These are phyloP conservation scores for Pythium chondricola DNA, from an alignment of 352 stramenopile species.

Conservation along the genomic window DNA sequence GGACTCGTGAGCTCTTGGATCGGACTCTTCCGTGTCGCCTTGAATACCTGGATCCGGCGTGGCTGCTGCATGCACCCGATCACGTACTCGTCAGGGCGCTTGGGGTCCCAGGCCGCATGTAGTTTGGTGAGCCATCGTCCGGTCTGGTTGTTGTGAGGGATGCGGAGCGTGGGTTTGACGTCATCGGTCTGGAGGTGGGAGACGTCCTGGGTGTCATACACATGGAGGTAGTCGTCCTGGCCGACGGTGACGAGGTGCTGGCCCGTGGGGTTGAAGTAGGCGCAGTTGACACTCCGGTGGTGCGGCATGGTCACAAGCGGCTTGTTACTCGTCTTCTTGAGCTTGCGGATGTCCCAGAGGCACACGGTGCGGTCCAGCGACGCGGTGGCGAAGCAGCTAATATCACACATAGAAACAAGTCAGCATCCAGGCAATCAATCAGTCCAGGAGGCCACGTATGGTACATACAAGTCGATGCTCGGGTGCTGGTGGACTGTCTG, in stretches of 20 bases:
- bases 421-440: too few species aligned
- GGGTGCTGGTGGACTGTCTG: conserved; percentile 82
- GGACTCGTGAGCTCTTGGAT: conserved; percentile 66
- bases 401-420: background rate
- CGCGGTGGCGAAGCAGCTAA: conserved; percentile 66
- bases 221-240: conserved; percentile 74
- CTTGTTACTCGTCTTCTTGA: conserved; percentile 33
- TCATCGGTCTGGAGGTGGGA: conserved; percentile 21
- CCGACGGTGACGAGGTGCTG: conserved; percentile 72
- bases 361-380: conserved; percentile 77
- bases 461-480: conserved; percentile 46
- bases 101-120: conserved; percentile 74
- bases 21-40: conserved; percentile 50
- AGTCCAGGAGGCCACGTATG: too few species aligned
- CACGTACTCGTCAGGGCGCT: conserved; percentile 65
- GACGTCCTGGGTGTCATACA: conserved; percentile 50
- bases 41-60: conserved; percentile 78
- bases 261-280: conserved; percentile 76
- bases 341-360: conserved; percentile 71
- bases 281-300: conserved; percentile 78
- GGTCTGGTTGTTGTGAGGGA: conserved; percentile 85
- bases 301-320: conserved; percentile 60
- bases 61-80: conserved; percentile 81
- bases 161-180: conserved; percentile 26
- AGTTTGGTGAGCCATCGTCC: conserved; percentile 86